Evolutionary conservation across 2,329 filamentous ascomycete genomes (phyloP), one percentile per base, ranked within the genome.

Genomic region (Cytospora leucostoma): DNA sequence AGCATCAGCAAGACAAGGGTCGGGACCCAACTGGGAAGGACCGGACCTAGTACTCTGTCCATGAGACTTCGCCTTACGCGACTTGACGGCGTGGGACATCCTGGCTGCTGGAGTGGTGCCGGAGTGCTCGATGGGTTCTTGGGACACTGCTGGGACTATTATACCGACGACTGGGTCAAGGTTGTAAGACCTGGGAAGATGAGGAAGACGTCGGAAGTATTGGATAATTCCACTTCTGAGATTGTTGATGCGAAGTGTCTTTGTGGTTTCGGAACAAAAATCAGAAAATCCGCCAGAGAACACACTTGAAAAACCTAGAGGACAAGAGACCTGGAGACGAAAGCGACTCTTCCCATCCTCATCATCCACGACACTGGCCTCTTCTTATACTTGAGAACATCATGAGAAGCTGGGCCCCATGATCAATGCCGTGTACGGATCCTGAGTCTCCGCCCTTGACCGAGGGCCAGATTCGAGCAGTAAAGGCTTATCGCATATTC

Each of bases 11-110:
- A 17, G 4, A 27, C 13, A 8, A 11, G 50, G 40, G n/a, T 15
- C 13, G 7, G 19, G 34, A 32, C 19, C 10, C n/a, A 47, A 1
- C 13, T 7, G 8, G 34, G 2, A 15, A 19, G 32, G 1, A 17
- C 12, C 53, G 13, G 33, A 63, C 63, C 63, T 65, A 8, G 63
- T 50, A 32, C 50, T 52, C 15, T 53, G 53, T 21, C 53, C 56
- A 13, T 50, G 49, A 37, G 60, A 52, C 51, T 54, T 62, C 15
- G 12, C 51, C 52, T 53, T 19, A n/a, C 44, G 40, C 33, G 60
- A 35, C 27, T 63, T 63, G 62, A 35, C 53, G 44, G 52, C 34
- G 51, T 65, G 56, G 56, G 63, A 65, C 63, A 65, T 65, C 15
- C 59, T 21, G 34, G 37, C 5, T 50, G 51, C 56, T 6, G 38